Conservation (phyloP, 306 rosid species). For the Senna siamea region DNA sequence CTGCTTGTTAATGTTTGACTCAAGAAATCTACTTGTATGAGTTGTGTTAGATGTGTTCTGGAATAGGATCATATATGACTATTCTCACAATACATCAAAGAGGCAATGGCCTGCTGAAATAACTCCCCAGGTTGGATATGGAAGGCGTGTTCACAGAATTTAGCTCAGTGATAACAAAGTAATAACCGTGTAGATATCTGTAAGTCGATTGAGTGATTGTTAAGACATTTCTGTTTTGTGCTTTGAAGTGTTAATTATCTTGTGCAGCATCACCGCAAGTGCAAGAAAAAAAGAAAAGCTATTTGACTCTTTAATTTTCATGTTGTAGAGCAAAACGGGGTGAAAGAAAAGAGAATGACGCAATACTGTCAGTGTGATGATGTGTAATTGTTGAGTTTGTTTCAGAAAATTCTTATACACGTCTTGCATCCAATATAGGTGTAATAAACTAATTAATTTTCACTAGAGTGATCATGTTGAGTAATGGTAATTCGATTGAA, state of each 20-base stretch:
- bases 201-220: slow-evolving; percentile 29
- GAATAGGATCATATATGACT: slow-evolving; percentile 33
- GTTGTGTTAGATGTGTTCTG: slow-evolving; percentile 37
- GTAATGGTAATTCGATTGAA: no score
- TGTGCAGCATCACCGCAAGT: background rate
- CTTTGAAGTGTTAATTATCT: background rate
- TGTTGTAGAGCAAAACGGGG: background rate
- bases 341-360: background rate
- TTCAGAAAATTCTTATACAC: background rate
- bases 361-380: background rate
- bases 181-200: background rate
- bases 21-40: slow-evolving; percentile 40
- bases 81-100: slow-evolving; percentile 14
- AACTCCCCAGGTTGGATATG: slow-evolving; percentile 14
- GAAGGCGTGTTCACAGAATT: slow-evolving; percentile 30
- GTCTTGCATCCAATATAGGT: background rate
- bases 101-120: slow-evolving; percentile 12
- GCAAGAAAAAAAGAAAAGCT: background rate
- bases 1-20: slow-evolving; percentile 42
- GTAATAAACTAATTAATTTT: background rate
- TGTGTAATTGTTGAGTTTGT: background rate
- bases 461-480: no score
- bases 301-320: background rate
- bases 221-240: background rate
- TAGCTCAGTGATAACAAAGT: background rate